A percentile compares a stretch with the other conserved stretches of the same genome.
Conservation (phyloP, 2,329 filamentous ascomycete genomes). For the Cytospora paraplurivora region DNA sequence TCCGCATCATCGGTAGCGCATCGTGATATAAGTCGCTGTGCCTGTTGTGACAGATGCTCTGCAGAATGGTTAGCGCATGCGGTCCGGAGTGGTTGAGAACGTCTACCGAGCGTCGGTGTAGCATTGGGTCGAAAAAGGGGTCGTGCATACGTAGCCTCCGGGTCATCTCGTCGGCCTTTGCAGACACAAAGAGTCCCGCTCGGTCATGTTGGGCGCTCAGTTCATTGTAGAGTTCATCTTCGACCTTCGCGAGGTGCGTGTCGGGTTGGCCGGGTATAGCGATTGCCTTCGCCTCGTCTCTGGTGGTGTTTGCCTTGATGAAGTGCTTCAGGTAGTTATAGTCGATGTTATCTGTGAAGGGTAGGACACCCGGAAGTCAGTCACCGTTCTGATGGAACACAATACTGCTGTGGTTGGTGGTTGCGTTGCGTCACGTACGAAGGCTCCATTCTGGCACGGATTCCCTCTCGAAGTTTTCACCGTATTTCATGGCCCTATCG, state of each 20-base stretch:
- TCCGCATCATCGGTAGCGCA: conserved; percentile 41
- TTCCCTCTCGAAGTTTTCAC: conserved; percentile 70
- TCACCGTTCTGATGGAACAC: conserved; percentile 12
- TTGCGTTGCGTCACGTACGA: conserved; percentile 50
- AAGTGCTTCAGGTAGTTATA: conserved; percentile 85
- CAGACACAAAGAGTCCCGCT: conserved; percentile 75
- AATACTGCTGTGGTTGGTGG: neutral
- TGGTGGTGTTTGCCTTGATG: conserved; percentile 79
- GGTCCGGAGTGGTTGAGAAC: neutral
- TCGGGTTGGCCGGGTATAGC: conserved; percentile 73
- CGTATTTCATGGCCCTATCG: conserved; percentile 67
- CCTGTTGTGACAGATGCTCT: conserved; percentile 53
- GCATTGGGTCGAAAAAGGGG: neutral
- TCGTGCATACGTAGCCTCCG: conserved; percentile 63
- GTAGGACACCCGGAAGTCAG: conserved; percentile 24
- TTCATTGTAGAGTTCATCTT: conserved; percentile 70
- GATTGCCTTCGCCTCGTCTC: conserved; percentile 68
- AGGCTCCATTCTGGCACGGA: conserved; percentile 83
- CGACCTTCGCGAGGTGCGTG: conserved; percentile 61
- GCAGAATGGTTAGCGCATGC: conserved; percentile 1
- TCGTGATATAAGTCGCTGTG: conserved; percentile 51
- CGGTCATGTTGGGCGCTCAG: conserved; percentile 75
- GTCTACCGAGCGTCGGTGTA: conserved; percentile 11
- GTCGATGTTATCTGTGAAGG: conserved; percentile 73
- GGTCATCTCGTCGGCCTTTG: conserved; percentile 77